Base-by-base conservation (phyloP, 2,329 filamentous ascomycete genomes). In the Penicillium sp. region DNA sequence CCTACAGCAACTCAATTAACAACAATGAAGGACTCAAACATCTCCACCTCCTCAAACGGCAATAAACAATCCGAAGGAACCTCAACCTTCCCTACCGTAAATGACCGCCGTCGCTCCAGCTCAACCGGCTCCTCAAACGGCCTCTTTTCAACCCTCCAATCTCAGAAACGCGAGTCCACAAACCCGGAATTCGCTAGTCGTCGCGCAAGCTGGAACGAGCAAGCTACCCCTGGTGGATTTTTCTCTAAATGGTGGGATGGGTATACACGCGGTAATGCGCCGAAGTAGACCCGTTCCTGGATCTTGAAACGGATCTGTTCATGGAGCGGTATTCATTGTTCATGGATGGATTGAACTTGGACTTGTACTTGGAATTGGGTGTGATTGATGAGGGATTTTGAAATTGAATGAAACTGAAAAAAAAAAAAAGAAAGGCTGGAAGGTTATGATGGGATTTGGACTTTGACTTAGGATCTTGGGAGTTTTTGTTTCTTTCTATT, bases 201-300 rank as follows among this genome's bases (percentile, higher is more conserved):
- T 42, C 65, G 75, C 32, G 64, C 70, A 19, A 78, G 74, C 56
- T 80, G 74, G 66, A 70, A 69, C 47, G 78, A 80, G n/a, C 75
- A 78, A 68, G 64, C 67, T 48, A 65, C 70, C 8, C 61, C 68
- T 27, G 63, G 67, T 0, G 74, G 75, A 0, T 66, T 76, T 44
- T 66, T 77, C 34, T 65, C 67, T 2, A 69, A 67, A 55, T 68
- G 70, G 71, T 78, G 76, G 76, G 61, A 76, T 58, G 69, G 63
- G n/a, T 74, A 73, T 64, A 73, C 67, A 51, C 62, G 69, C 39
- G 40, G 27, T 7, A 43, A 14, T 10, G 6, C 16, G 5, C 2
- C 7, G 27, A 53, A 53, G 39, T 53, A 44, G 11, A 8, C 5
- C n/a, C n/a, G n/a, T n/a, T n/a, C n/a, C n/a, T n/a, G n/a, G n/a